Conservation (phyloP, 495 filamentous ascomycete genomes). For the Penicillium chermesinum region DNA sequence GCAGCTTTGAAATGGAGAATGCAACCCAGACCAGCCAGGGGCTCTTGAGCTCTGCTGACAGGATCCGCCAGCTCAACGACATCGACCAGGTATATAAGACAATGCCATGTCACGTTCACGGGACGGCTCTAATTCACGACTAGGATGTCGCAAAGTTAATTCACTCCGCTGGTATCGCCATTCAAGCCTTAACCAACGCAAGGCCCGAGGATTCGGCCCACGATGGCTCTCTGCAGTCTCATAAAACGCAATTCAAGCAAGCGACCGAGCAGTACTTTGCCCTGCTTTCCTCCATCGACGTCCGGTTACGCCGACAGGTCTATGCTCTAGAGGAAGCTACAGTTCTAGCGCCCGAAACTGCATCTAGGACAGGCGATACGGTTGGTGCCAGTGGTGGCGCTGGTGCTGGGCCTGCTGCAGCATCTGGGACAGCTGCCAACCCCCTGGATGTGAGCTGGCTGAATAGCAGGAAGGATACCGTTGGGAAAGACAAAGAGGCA, state of each 20-base stretch:
- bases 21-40: constrained; percentile 1
- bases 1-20: neutral
- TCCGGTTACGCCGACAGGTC: constrained; percentile 69
- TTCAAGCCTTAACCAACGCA: constrained; percentile 61
- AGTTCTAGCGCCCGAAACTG: constrained; percentile 51
- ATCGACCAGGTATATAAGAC: constrained; percentile 58
- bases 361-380: constrained; percentile 21
- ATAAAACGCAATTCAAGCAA: constrained; percentile 55
- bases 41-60: constrained; percentile 59
- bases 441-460: constrained; percentile 75
- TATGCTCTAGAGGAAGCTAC: constrained; percentile 72
- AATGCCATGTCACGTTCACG: neutral
- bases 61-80: constrained; percentile 70
- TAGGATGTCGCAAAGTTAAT: constrained; percentile 60
- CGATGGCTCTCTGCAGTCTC: constrained; percentile 44
- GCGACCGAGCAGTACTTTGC: constrained; percentile 61
- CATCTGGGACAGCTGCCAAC: constrained; percentile 18
- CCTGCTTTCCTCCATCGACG: constrained; percentile 64
- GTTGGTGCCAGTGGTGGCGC: constrained; percentile 10
- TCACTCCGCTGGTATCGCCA: constrained; percentile 59
- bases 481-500: constrained; percentile 71
- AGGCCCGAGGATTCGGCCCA: constrained; percentile 24
- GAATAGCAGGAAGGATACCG: constrained; percentile 73
- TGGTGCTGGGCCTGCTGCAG: constrained; percentile 14
- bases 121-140: neutral